Evolutionary conservation across 2,329 filamentous ascomycete species (phyloP).

Genomic region (Zasmidium citrigriseum): DNA sequence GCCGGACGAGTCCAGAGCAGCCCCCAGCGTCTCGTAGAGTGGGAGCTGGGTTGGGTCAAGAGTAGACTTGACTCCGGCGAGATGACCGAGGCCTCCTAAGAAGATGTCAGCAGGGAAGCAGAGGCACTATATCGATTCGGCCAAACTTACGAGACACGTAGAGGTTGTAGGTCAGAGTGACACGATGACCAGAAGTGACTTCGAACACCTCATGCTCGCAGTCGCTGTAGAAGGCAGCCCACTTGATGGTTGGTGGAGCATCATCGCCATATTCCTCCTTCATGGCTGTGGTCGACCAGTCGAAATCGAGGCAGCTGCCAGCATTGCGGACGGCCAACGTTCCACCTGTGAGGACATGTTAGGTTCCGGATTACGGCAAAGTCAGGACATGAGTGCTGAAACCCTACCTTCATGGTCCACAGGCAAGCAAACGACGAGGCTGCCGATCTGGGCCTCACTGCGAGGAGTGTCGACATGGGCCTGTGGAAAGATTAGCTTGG

Average conservation of each 20-base stretch:
- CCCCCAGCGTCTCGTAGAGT: neutral
- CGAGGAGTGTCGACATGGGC: slow-evolving; percentile 25
- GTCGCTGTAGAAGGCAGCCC: slow-evolving; percentile 57
- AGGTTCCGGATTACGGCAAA: neutral
- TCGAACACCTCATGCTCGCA: slow-evolving; percentile 56
- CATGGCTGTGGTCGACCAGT: slow-evolving; percentile 38
- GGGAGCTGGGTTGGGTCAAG: slow-evolving; percentile 32
- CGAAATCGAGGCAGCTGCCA: slow-evolving; percentile 39
- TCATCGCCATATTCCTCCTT: neutral
- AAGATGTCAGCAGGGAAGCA: neutral
- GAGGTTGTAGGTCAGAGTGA: slow-evolving; percentile 64
- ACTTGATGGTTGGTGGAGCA: slow-evolving; percentile 35
- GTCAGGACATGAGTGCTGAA: too few relatives aligned
- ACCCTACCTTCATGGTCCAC: slow-evolving; percentile 6
- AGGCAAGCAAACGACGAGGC: slow-evolving; percentile 20
- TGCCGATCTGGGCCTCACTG: slow-evolving; percentile 16
- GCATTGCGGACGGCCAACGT: slow-evolving; percentile 46
- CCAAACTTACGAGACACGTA: slow-evolving; percentile 44
- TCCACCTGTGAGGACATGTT: slow-evolving; percentile 33
- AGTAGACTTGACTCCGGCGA: neutral
- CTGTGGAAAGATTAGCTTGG: too few relatives aligned
- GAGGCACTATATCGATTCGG: neutral
- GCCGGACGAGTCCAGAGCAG: neutral
- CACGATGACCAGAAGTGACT: slow-evolving; percentile 53
- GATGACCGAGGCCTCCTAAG: neutral